These are phyloP conservation scores for Calonectria pseudoturangicola DNA, from an alignment of 2,329 filamentous ascomycete genomes.

Conservation along the genomic window DNA sequence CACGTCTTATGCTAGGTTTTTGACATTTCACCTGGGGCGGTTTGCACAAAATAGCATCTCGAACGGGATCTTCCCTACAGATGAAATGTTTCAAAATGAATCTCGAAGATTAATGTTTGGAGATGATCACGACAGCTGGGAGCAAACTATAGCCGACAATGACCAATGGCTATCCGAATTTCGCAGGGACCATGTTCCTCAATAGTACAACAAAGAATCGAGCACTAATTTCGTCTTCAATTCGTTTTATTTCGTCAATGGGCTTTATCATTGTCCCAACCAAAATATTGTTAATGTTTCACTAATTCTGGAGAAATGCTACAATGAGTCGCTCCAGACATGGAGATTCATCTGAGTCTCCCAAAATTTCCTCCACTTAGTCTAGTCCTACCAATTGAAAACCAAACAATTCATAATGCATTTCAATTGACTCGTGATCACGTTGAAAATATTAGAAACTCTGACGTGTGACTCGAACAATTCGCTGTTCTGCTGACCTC, in stretches of 20 bases:
- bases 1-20: slow-evolving; percentile 16
- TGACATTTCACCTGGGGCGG: slow-evolving; percentile 32
- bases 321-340: too few relatives aligned
- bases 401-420: slow-evolving; percentile 15
- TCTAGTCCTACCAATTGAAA: neutral
- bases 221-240: neutral
- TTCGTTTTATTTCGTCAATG: neutral
- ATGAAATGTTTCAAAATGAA: slow-evolving; percentile 38
- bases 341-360: neutral
- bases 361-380: neutral
- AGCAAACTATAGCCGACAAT: slow-evolving; percentile 37
- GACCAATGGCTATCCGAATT: slow-evolving; percentile 35
- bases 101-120: slow-evolving; percentile 30
- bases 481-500: neutral
- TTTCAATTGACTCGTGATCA: slow-evolving; percentile 13
- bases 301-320: too few relatives aligned
- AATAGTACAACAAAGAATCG: neutral
- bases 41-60: slow-evolving; percentile 30
- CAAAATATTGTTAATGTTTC: too few relatives aligned
- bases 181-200: slow-evolving; percentile 12
- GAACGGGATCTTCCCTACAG: slow-evolving; percentile 22
- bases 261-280: neutral
- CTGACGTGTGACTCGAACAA: slow-evolving; percentile 3
- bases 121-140: slow-evolving; percentile 16
- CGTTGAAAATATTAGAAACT: neutral